phyloP scores from a whole-genome alignment of 176 grass and related monocot species.

The Carex cristatella region DNA sequence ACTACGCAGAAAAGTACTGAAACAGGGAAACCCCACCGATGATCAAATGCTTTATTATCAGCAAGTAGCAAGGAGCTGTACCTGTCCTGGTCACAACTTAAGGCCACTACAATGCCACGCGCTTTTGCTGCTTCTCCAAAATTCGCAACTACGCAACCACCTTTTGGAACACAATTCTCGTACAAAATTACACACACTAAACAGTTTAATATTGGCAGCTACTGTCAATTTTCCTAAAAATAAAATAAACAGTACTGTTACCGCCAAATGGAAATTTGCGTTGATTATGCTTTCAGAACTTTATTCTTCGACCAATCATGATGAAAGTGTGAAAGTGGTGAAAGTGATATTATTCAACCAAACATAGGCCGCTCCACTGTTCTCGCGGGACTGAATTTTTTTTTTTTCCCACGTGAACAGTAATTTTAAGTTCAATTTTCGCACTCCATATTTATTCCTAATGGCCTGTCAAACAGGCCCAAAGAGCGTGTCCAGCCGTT shows the following conservation, averaged over 20 bases:
- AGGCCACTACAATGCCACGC: conserved; percentile 1
- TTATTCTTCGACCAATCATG: neutral
- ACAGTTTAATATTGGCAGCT: neutral
- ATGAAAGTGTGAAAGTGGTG: neutral
- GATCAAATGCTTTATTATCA: neutral
- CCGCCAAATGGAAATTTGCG: neutral
- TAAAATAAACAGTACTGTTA: neutral
- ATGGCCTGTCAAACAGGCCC: too few species aligned
- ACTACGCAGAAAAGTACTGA: neutral
- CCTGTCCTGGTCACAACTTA: neutral
- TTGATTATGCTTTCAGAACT: neutral
- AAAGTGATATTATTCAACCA: neutral
- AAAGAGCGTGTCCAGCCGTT: too few species aligned
- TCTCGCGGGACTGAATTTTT: too few species aligned
- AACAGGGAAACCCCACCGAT: neutral
- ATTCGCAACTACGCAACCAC: neutral
- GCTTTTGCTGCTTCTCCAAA: neutral
- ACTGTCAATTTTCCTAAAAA: too few species aligned
- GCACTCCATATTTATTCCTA: too few species aligned
- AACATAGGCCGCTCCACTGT: too few species aligned
- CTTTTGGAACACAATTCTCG: neutral
- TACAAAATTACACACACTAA: neutral
- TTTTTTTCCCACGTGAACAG: too few species aligned
- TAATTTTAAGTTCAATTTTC: too few species aligned
- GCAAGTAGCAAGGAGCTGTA: neutral